Conservation (phyloP, 192 early-diverging fungal species). For the Linnemannia zychae region DNA sequence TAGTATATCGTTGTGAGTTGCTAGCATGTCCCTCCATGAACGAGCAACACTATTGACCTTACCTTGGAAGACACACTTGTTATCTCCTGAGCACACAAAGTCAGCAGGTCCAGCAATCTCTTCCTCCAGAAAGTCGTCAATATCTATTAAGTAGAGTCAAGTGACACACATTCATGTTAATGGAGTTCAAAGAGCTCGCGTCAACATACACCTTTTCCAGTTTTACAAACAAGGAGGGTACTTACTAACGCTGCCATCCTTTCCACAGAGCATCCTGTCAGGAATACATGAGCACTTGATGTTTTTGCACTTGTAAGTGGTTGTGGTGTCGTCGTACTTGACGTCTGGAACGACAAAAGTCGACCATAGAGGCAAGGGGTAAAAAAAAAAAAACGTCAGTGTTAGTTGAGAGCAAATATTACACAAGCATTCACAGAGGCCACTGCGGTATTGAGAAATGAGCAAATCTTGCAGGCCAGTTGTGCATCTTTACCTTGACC, state of each 20-base stretch:
- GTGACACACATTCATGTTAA: not conserved
- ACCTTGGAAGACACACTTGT: slow-evolving; percentile 74
- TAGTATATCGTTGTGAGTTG: not conserved
- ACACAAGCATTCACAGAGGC: slow-evolving; percentile 4
- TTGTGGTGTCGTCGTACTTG: slow-evolving; percentile 66
- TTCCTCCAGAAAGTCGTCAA: slow-evolving; percentile 84
- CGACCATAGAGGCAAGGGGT: not conserved
- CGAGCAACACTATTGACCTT: slow-evolving; percentile 14
- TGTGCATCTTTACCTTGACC: slow-evolving; percentile 62
- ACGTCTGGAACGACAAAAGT: slow-evolving; percentile 37
- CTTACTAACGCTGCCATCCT: slow-evolving; percentile 81
- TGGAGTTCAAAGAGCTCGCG: too few species aligned
- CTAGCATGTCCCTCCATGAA: slow-evolving; percentile 55
- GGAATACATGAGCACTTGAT: slow-evolving; percentile 88
- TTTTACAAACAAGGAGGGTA: not conserved
- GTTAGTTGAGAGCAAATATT: not conserved
- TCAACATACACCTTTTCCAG: too few species aligned
- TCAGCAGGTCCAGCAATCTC: slow-evolving; percentile 83
- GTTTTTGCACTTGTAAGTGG: slow-evolving; percentile 75
- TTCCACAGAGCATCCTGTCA: slow-evolving; percentile 86
- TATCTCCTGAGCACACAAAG: slow-evolving; percentile 71
- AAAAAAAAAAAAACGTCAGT: not conserved
- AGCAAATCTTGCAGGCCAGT: not conserved
- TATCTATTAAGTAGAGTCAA: slow-evolving; percentile 58
- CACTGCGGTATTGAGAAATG: not conserved